Conservation (phyloP, 2,329 filamentous ascomycete species). For the Drechmeria coniospora region DNA sequence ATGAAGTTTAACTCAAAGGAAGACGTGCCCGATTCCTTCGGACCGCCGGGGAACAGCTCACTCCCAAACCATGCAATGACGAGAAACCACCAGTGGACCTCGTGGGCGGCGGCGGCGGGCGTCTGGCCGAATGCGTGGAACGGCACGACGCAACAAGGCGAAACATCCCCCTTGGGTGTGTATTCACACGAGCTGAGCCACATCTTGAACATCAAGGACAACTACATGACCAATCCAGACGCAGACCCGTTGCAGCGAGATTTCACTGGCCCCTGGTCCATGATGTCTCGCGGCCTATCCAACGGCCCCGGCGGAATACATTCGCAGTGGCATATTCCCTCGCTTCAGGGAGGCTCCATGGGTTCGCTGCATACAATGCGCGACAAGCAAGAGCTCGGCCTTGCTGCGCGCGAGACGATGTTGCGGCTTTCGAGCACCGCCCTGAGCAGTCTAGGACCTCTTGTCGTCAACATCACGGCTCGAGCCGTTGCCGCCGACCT, state of each 20-base stretch:
- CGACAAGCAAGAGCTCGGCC: constrained; percentile 34
- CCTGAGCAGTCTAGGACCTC: constrained; percentile 24
- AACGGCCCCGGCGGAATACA: constrained; percentile 38
- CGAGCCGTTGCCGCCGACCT: constrained; percentile 26
- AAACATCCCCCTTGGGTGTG: constrained; percentile 35
- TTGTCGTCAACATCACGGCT: constrained; percentile 30
- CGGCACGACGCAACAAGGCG: constrained; percentile 36
- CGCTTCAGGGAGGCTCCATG: constrained; percentile 29
- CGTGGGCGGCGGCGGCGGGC: constrained; percentile 32
- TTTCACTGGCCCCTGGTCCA: constrained; percentile 36
- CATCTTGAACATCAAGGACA: constrained; percentile 35
- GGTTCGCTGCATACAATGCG: constrained; percentile 37
- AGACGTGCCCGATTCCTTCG: constrained; percentile 32
- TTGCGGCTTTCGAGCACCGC: constrained; percentile 27
- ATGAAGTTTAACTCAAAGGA: constrained; percentile 33
- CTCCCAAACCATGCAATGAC: constrained; percentile 31
- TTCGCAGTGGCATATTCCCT: constrained; percentile 34
- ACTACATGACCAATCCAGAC: constrained; percentile 41
- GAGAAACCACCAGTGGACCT: constrained; percentile 37
- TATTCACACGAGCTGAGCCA: constrained; percentile 39
- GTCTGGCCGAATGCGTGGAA: constrained; percentile 39
- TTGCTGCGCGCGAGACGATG: constrained; percentile 25
- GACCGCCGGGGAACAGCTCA: constrained; percentile 24
- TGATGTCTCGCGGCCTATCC: constrained; percentile 36
- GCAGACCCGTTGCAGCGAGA: constrained; percentile 26